These are phyloP conservation scores for Drechslera avenae DNA, from an alignment of 2,329 filamentous ascomycete species.

Conservation along the genomic window DNA sequence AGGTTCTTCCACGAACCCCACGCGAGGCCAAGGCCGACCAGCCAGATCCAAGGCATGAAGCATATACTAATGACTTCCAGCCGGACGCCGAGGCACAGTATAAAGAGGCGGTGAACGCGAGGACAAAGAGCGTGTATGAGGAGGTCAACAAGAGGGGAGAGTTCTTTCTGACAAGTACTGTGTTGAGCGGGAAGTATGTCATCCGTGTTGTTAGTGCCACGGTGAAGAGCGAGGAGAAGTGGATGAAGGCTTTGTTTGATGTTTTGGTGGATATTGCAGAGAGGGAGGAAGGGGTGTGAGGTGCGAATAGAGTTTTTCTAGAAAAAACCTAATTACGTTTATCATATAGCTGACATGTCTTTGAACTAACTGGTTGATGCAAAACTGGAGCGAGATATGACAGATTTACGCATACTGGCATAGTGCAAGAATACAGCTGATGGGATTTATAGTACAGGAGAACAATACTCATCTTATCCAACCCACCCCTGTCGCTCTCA, in stretches of 20 bases:
- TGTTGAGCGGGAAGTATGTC: constrained; percentile 73
- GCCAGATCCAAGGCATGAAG: constrained; percentile 38
- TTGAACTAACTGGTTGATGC: too few species aligned
- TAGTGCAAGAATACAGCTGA: too few species aligned
- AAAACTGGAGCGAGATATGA: too few species aligned
- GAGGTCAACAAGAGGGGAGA: constrained; percentile 73
- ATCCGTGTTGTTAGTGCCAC: constrained; percentile 83
- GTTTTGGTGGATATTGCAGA: constrained; percentile 68
- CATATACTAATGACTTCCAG: constrained; percentile 42
- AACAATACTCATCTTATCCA: too few species aligned
- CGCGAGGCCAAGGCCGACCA: constrained; percentile 1
- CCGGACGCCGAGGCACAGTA: constrained; percentile 46
- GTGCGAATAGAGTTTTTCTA: background rate
- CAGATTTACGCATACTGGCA: too few species aligned
- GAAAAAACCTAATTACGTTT: too few species aligned
- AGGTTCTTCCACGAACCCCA: constrained; percentile 50
- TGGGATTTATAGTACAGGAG: too few species aligned
- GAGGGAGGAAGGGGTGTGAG: background rate
- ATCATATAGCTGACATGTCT: too few species aligned
- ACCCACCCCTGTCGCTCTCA: too few species aligned
- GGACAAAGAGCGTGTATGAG: constrained; percentile 79
- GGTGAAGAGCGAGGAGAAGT: constrained; percentile 70
- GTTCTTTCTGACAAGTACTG: constrained; percentile 81
- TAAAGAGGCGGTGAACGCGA: constrained; percentile 64
- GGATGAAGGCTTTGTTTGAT: constrained; percentile 74